phyloP scores from a whole-genome alignment of 352 stramenopile species.

The Globisporangium apiculatum region DNA sequence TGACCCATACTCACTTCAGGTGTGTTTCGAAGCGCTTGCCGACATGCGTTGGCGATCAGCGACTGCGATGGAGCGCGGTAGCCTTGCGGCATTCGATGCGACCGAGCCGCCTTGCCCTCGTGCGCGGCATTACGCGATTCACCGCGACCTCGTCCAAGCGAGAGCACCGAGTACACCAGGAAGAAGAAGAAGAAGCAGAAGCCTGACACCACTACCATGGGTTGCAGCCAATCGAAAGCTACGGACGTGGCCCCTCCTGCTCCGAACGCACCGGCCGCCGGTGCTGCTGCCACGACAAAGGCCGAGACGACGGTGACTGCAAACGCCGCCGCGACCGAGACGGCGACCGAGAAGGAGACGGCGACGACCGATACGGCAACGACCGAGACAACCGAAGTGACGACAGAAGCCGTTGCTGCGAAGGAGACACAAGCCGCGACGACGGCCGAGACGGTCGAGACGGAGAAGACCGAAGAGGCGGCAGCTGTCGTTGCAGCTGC shows the following conservation, averaged over 20 bases:
- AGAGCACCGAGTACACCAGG: too few species aligned
- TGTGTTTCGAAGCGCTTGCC: background rate
- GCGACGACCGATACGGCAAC: background rate
- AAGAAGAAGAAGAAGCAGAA: background rate
- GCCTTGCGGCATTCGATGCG: too few species aligned
- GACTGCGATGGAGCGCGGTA: too few species aligned
- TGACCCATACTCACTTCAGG: background rate
- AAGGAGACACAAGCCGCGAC: too few species aligned
- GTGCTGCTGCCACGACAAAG: background rate
- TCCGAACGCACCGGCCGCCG: too few species aligned
- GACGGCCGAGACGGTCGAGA: background rate
- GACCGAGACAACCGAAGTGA: background rate
- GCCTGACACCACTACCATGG: background rate
- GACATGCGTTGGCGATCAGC: background rate
- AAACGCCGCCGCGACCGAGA: too few species aligned
- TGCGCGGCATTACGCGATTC: conserved; percentile 1
- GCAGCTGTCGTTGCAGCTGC: background rate
- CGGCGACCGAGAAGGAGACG: background rate
- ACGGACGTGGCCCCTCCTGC: background rate
- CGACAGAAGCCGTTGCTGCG: too few species aligned
- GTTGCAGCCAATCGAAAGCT: background rate
- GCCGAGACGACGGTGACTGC: background rate
- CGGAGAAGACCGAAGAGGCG: background rate
- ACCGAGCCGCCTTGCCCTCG: too few species aligned
- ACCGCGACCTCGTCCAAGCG: too few species aligned